Conservation (phyloP, 768 basidiomycete genomes). For the Rhodotorula graminis region DNA sequence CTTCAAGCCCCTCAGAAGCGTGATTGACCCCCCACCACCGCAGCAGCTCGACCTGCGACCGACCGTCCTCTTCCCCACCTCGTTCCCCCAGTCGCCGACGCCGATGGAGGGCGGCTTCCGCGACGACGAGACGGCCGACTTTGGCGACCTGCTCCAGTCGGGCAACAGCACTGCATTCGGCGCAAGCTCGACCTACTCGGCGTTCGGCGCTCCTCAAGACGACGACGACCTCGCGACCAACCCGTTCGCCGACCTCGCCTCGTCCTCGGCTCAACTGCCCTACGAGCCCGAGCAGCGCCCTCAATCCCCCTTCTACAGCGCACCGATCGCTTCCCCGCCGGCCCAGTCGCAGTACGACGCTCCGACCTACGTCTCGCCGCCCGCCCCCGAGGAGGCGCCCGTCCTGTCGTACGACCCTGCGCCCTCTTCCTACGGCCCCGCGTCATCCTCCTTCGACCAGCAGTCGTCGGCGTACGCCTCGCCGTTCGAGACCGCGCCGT, state of each 20-base stretch:
- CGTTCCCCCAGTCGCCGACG: background rate
- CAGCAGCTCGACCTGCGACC: background rate
- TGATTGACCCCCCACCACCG: too few relatives aligned
- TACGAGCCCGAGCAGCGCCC: conserved; percentile 18
- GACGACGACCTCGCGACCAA: conserved; percentile 27
- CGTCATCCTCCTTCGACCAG: background rate
- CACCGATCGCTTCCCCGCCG: background rate
- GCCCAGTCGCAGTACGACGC: background rate
- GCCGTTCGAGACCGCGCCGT: too few relatives aligned
- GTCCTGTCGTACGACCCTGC: background rate
- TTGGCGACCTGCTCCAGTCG: conserved; percentile 22
- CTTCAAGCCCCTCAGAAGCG: too few relatives aligned
- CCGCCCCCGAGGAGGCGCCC: background rate
- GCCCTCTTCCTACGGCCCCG: background rate
- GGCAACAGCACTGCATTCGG: conserved; percentile 2
- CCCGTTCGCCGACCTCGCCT: conserved; percentile 33
- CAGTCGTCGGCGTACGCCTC: background rate
- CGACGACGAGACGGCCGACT: conserved; percentile 21
- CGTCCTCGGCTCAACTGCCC: conserved; percentile 4
- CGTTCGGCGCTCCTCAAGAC: background rate
- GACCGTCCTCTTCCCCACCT: background rate
- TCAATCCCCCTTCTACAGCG: background rate
- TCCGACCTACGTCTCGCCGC: background rate
- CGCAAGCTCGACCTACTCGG: conserved; percentile 2
- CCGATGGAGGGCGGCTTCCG: conserved; percentile 17